Evolutionary conservation across 495 filamentous ascomycete genomes (phyloP).

Genomic region (Extremus antarcticus): DNA sequence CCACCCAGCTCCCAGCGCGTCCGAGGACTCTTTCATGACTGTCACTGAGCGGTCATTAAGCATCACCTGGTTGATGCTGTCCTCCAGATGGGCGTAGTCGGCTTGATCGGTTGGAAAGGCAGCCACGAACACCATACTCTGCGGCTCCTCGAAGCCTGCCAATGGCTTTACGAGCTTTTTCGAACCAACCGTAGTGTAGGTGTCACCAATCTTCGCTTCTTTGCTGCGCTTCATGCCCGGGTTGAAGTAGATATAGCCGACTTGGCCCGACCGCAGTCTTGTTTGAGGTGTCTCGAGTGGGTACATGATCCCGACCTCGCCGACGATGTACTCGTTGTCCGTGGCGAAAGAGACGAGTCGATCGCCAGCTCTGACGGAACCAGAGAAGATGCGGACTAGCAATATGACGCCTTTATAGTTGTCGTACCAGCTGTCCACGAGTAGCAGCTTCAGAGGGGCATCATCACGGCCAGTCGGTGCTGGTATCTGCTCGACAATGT

Average conservation of each 20-base stretch:
- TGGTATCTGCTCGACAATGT: slow-evolving; percentile 75
- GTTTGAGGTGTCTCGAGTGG: slow-evolving; percentile 76
- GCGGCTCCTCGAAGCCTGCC: slow-evolving; percentile 92
- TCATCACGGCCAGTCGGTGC: slow-evolving; percentile 60
- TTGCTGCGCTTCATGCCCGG: slow-evolving; percentile 94
- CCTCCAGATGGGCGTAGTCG: slow-evolving; percentile 77
- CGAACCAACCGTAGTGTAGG: slow-evolving; percentile 73
- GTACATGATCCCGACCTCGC: slow-evolving; percentile 95
- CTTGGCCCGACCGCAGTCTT: slow-evolving; percentile 75
- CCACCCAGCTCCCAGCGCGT: slow-evolving; percentile 90
- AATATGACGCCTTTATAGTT: slow-evolving; percentile 89
- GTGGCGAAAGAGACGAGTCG: slow-evolving; percentile 77
- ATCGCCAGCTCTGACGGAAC: slow-evolving; percentile 70
- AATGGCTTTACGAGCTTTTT: slow-evolving; percentile 69
- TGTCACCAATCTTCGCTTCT: slow-evolving; percentile 93
- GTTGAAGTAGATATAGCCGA: slow-evolving; percentile 94
- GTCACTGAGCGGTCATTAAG: slow-evolving; percentile 94
- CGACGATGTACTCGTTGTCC: slow-evolving; percentile 74
- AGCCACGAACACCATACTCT: slow-evolving; percentile 97
- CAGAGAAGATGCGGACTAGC: slow-evolving; percentile 85
- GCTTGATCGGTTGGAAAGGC: slow-evolving; percentile 86
- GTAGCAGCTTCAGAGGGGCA: slow-evolving; percentile 67
- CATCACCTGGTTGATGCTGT: slow-evolving; percentile 86
- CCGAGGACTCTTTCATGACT: slow-evolving; percentile 82
- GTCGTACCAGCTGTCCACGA: slow-evolving; percentile 97